Conservation (phyloP, 495 filamentous ascomycete species). For the Penicillium odoratum region DNA sequence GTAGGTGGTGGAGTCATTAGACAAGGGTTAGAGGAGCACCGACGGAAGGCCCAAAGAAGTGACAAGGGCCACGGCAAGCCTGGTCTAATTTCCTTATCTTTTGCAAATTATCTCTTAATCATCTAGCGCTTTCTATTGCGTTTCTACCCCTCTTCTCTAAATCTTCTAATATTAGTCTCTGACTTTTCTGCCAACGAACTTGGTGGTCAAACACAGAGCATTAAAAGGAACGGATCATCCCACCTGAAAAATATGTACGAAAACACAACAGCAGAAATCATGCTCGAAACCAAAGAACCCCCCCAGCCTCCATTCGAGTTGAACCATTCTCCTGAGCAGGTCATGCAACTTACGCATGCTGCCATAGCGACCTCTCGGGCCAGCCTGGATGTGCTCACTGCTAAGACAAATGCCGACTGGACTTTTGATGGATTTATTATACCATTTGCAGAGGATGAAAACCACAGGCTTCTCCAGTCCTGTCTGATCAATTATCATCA, state of each 20-base stretch:
- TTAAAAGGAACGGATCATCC: background rate
- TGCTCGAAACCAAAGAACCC: background rate
- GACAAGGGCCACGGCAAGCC: background rate
- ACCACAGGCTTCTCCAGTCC: background rate
- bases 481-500: background rate
- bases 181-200: background rate
- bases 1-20: background rate
- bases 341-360: background rate
- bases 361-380: background rate
- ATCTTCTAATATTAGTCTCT: background rate
- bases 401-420: background rate
- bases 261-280: background rate
- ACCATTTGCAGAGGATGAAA: background rate
- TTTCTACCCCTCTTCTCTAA: background rate
- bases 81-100: background rate
- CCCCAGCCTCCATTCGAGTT: background rate
- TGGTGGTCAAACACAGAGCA: conserved; percentile 1
- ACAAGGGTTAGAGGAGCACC: conserved; percentile 3
- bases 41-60: background rate
- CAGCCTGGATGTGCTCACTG: background rate
- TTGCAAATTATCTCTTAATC: background rate
- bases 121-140: background rate
- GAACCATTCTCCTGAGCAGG: conserved; percentile 1
- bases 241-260: background rate
- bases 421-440: background rate